phyloP scores from a whole-genome alignment of 352 stramenopile species.

The Plasmopara muralis region DNA sequence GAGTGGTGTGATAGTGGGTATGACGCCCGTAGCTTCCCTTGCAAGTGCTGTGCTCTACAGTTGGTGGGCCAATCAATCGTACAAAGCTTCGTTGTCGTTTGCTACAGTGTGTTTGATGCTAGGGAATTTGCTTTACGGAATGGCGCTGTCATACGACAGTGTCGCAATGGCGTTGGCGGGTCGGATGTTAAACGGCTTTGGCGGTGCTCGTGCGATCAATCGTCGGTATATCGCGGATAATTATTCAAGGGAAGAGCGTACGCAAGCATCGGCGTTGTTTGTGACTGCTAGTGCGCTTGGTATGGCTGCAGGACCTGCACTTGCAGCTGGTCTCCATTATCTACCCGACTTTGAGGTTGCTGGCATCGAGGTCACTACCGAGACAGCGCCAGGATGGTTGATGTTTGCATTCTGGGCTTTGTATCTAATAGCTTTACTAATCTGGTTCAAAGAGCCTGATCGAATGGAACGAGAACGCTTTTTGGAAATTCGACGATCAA shows the following conservation, averaged over 20 bases:
- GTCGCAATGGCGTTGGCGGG: slow-evolving; percentile 86
- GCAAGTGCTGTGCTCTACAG: slow-evolving; percentile 91
- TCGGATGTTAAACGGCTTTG: slow-evolving; percentile 91
- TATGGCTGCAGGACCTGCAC: slow-evolving; percentile 85
- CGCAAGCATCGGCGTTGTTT: slow-evolving; percentile 88
- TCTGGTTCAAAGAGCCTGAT: slow-evolving; percentile 64
- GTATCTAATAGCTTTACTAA: slow-evolving; percentile 49
- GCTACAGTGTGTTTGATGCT: slow-evolving; percentile 75
- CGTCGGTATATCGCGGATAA: slow-evolving; percentile 86
- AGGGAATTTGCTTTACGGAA: slow-evolving; percentile 85
- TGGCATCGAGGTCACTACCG: slow-evolving; percentile 67
- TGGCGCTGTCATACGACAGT: slow-evolving; percentile 72
- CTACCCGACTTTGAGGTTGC: slow-evolving; percentile 57
- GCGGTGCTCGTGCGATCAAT: slow-evolving; percentile 88
- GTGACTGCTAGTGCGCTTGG: slow-evolving; percentile 89
- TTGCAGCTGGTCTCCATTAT: slow-evolving; percentile 64
- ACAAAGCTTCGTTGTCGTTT: slow-evolving; percentile 80
- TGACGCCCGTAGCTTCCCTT: slow-evolving; percentile 94
- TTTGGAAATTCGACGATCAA: slow-evolving; percentile 38
- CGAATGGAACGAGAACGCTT: slow-evolving; percentile 43
- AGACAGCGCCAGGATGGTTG: slow-evolving; percentile 87
- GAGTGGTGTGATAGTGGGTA: slow-evolving; percentile 93
- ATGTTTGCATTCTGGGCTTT: slow-evolving; percentile 79
- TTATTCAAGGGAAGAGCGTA: slow-evolving; percentile 85
- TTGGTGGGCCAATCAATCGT: slow-evolving; percentile 90